A percentile compares a stretch with the other conserved stretches of the same genome.
phyloP scores from a whole-genome alignment of 495 filamentous ascomycete genomes.

The Trichoderma gamsii region DNA sequence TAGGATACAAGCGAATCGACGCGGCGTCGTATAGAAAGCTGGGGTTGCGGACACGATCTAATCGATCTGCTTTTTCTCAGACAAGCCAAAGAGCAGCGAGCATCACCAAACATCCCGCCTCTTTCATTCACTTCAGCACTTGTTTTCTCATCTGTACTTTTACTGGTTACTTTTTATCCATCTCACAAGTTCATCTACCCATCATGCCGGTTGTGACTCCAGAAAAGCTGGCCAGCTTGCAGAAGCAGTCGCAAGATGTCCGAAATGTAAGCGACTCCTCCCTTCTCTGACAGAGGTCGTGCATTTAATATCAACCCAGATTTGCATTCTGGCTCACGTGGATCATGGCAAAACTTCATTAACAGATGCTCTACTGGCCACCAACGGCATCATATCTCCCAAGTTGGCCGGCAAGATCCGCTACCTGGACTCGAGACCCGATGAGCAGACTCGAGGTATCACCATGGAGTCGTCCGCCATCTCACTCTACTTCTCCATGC shows the following conservation, averaged over 20 bases:
- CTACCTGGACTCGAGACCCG: slow-evolving; percentile 92
- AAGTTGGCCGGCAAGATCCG: slow-evolving; percentile 97
- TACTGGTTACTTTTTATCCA: background rate
- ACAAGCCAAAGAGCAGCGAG: background rate
- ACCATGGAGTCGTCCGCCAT: slow-evolving; percentile 99
- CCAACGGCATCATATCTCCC: slow-evolving; percentile 98
- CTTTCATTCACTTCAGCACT: background rate
- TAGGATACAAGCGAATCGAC: background rate
- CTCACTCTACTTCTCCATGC: slow-evolving; percentile 90
- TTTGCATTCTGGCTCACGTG: slow-evolving; percentile 96
- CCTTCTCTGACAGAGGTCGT: slow-evolving; percentile 19
- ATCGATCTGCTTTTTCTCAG: background rate
- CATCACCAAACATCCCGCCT: background rate
- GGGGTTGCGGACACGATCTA: background rate
- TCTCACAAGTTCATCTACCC: slow-evolving; percentile 15
- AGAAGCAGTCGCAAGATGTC: slow-evolving; percentile 76
- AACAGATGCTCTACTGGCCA: slow-evolving; percentile 92
- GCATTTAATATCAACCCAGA: slow-evolving; percentile 47
- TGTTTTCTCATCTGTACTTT: background rate
- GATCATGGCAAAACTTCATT: slow-evolving; percentile 99
- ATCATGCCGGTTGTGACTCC: slow-evolving; percentile 84
- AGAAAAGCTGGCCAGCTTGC: slow-evolving; percentile 78
- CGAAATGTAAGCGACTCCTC: slow-evolving; percentile 65
- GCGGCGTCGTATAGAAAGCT: background rate
- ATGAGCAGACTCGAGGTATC: slow-evolving; percentile 95